Conservation (phyloP, 2,329 filamentous ascomycete genomes). For the Cytospora piceicola region DNA sequence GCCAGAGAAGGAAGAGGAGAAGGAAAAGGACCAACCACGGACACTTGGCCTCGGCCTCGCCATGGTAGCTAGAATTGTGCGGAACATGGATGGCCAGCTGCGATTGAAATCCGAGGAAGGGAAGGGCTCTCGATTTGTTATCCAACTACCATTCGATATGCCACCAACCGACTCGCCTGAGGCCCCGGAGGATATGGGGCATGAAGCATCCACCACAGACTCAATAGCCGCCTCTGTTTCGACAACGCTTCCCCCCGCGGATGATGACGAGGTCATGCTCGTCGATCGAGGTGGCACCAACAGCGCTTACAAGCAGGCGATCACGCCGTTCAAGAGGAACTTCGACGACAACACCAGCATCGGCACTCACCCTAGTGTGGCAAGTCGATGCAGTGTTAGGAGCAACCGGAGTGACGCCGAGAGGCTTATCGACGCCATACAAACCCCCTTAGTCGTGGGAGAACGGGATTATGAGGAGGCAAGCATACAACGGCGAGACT, state of each 20-base stretch:
- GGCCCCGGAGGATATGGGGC: not conserved
- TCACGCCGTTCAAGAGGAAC: conserved; percentile 38
- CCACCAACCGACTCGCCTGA: conserved; percentile 41
- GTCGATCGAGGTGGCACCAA: conserved; percentile 51
- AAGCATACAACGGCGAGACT: conserved; percentile 27
- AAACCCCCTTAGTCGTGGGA: conserved; percentile 57
- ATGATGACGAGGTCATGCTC: conserved; percentile 63
- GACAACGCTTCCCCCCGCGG: conserved; percentile 37
- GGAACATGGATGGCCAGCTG: conserved; percentile 90
- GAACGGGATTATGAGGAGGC: conserved; percentile 41
- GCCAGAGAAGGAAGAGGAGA: conserved; percentile 34
- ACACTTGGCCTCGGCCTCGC: conserved; percentile 83
- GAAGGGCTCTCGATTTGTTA: conserved; percentile 80
- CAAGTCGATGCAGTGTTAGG: conserved; percentile 54
- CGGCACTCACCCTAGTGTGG: conserved; percentile 47
- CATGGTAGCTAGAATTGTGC: conserved; percentile 80
- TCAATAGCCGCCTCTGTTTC: conserved; percentile 40
- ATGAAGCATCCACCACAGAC: conserved; percentile 29
- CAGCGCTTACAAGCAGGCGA: conserved; percentile 29
- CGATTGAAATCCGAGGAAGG: conserved; percentile 82
- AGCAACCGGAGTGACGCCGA: conserved; percentile 68
- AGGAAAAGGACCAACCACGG: conserved; percentile 40
- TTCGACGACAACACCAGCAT: conserved; percentile 46
- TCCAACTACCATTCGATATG: conserved; percentile 76
- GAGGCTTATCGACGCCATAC: conserved; percentile 72